Conservation (phyloP, 495 filamentous ascomycete species). For the Venustampulla echinocandica region DNA sequence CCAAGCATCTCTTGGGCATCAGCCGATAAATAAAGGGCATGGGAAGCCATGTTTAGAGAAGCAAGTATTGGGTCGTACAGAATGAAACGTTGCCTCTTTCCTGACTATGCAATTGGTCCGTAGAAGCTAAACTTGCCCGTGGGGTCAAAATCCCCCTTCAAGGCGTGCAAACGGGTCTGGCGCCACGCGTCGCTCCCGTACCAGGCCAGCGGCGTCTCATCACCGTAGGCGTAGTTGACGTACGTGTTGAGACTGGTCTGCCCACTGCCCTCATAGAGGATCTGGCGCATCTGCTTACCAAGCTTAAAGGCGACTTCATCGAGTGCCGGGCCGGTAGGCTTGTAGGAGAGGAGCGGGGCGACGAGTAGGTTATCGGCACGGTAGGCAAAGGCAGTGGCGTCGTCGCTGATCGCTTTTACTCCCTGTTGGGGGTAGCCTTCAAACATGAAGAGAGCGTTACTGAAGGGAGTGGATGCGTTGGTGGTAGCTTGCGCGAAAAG, state of each 20-base stretch:
- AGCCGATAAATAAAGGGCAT: no score
- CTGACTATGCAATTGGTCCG: no score
- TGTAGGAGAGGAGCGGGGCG: slow-evolving; percentile 32
- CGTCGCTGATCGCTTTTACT: slow-evolving; percentile 30
- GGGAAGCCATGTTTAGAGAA: no score
- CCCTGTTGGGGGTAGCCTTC: slow-evolving; percentile 44
- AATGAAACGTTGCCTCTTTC: no score
- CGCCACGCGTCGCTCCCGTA: slow-evolving; percentile 49
- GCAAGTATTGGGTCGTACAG: no score
- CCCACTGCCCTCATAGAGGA: slow-evolving; percentile 33
- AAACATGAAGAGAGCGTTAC: slow-evolving; percentile 41
- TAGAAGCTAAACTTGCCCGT: slow-evolving; percentile 43
- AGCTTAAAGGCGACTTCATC: slow-evolving; percentile 28
- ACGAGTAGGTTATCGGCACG: slow-evolving; percentile 37
- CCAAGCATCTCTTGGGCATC: no score
- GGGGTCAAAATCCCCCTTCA: slow-evolving; percentile 53
- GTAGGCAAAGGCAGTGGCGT: slow-evolving; percentile 36
- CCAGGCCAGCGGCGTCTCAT: slow-evolving; percentile 34
- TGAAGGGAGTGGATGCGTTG: slow-evolving; percentile 15
- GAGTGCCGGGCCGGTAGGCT: slow-evolving; percentile 27
- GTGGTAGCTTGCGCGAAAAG: slow-evolving; percentile 28
- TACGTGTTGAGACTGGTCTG: slow-evolving; percentile 35
- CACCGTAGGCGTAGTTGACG: slow-evolving; percentile 53
- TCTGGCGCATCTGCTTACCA: slow-evolving; percentile 33
- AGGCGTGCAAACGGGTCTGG: slow-evolving; percentile 27